phyloP scores from a whole-genome alignment of 805 yeast genomes.

The Candida parachauliodes region DNA sequence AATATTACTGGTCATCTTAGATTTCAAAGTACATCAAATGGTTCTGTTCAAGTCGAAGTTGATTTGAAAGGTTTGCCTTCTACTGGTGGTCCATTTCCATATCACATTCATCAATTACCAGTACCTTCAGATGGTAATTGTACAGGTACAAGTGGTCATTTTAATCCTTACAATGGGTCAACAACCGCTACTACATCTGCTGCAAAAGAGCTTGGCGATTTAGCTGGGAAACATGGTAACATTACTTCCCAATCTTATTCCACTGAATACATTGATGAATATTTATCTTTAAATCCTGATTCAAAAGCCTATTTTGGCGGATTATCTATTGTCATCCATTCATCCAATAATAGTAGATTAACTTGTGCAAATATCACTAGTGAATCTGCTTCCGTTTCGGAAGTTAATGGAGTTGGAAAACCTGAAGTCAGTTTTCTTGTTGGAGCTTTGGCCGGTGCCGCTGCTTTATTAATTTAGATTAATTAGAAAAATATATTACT shows the following conservation, averaged over 20 bases:
- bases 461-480: constrained; percentile 8
- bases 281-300: constrained; percentile 28
- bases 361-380: constrained; percentile 38
- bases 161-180: constrained; percentile 37
- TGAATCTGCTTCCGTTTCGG: neutral
- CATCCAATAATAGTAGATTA: constrained; percentile 26
- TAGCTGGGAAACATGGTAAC: constrained; percentile 37
- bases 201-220: constrained; percentile 34
- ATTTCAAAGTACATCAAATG: constrained; percentile 27
- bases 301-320: constrained; percentile 28
- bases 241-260: constrained; percentile 24
- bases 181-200: constrained; percentile 20
- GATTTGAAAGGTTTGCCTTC: constrained; percentile 30
- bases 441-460: constrained; percentile 9
- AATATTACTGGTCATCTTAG: constrained; percentile 25
- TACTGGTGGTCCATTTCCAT: constrained; percentile 36
- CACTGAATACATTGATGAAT: constrained; percentile 25
- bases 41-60: constrained; percentile 31
- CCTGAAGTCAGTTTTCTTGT: constrained; percentile 2
- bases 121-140: constrained; percentile 39
- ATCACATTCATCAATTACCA: constrained; percentile 36
- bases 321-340: constrained; percentile 37
- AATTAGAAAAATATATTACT: neutral
- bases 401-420: constrained; percentile 5
- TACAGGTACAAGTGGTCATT: constrained; percentile 32